Evolutionary conservation across 2,329 filamentous ascomycete species (phyloP), one percentile per base, ranked within the genome.

Genomic region (Shiraia sp.): DNA sequence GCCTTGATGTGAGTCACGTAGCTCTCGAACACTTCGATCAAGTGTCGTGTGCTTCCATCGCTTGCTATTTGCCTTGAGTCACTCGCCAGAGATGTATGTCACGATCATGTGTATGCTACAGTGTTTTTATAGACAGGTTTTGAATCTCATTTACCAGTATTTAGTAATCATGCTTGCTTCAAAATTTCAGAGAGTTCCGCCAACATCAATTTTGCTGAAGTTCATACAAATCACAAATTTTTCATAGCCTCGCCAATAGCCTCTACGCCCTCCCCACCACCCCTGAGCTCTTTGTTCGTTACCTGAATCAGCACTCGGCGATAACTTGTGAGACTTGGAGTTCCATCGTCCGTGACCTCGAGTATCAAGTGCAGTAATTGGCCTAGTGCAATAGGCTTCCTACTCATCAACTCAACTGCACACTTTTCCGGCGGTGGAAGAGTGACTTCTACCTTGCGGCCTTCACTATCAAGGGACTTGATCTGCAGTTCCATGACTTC

Each of bases 281-380:
- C 63, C 22, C 33, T 57, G 29, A 66, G 40, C 10, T 65, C 56
- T 32, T 59, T 65, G 32, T 67, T 66, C 8, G 55, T 64, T 5
- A 34, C 59, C 45, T 69, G 66, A 7, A 73, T 61, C 34, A 73
- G 50, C 13, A 79, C 63, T 10, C 77, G 57, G 37, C 72, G 69
- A 59, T 79, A 79, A 34, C 66, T 74, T 24, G 72, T 77, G 51
- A 80, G 55, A 6, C 63, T 57, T 14, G 73, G 73, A 3, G 58
- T 61, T 1, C 75, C 76, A 14, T 64, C 55, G 40, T 77, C 72
- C 6, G 61, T 73, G 4, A 79, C 75, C 48, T 78, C 73, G 1
- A 80, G 62, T 17, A 80, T 73, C 27, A 79, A 46, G 57, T 79
- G 77, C 47, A 78, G 61, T 30, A 71, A 47, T 55, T 77, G 70